Conservation (phyloP, 805 yeast species). For the Sporopachydermia lactativora region DNA sequence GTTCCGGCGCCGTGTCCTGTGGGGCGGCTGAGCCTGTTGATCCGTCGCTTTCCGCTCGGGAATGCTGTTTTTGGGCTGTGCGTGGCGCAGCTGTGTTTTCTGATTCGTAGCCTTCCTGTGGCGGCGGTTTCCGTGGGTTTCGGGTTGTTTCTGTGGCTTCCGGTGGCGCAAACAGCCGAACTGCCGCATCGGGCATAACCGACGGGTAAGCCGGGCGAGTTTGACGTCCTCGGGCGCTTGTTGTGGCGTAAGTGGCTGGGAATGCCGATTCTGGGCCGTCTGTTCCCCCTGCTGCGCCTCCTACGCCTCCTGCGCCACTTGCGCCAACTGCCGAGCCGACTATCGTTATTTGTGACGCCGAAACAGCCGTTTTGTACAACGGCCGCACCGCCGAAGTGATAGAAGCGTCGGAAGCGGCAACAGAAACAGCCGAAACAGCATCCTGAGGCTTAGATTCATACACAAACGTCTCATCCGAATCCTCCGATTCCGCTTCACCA, state of each 20-base stretch:
- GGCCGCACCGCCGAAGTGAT: slow-evolving; percentile 19
- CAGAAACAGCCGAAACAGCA: slow-evolving; percentile 7
- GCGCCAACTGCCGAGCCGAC: slow-evolving; percentile 4
- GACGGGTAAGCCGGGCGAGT: background rate
- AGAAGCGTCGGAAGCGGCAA: slow-evolving; percentile 8
- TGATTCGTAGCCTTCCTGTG: too few relatives aligned
- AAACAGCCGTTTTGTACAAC: slow-evolving; percentile 14
- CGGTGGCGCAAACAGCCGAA: background rate
- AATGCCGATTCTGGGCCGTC: slow-evolving; percentile 4
- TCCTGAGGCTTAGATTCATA: slow-evolving; percentile 42
- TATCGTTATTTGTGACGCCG: slow-evolving; percentile 2
- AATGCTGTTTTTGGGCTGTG: too few relatives aligned
- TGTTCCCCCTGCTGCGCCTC: slow-evolving; percentile 9
- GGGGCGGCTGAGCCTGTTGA: too few relatives aligned
- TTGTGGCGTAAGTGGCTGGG: background rate
- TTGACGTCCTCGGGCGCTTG: background rate
- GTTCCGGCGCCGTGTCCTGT: too few relatives aligned
- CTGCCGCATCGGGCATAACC: background rate
- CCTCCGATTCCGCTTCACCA: slow-evolving; percentile 76
- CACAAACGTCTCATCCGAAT: slow-evolving; percentile 92
- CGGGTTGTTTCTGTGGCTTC: too few relatives aligned
- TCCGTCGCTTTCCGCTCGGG: too few relatives aligned
- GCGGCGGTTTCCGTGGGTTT: too few relatives aligned
- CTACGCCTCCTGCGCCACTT: background rate
- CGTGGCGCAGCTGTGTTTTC: too few relatives aligned